Evolutionary conservation across 2,329 filamentous ascomycete genomes (phyloP).

Genomic region (Exophiala oligosperma): DNA sequence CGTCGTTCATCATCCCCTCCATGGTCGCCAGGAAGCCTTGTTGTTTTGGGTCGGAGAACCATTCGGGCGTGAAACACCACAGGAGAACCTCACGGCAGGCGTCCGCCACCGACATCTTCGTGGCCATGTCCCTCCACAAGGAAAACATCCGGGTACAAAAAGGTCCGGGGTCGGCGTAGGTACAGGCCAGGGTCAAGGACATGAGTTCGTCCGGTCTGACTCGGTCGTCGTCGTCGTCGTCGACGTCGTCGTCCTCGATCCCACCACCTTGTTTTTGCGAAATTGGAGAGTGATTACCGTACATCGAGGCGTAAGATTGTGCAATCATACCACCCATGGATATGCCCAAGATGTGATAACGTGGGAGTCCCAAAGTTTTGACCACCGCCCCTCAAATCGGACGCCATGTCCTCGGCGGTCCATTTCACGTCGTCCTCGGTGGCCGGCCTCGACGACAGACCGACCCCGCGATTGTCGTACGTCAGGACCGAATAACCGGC

Average conservation of each 20-base stretch:
- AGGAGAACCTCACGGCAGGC: conserved; percentile 16
- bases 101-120: conserved; percentile 6
- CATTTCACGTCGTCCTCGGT: conserved; percentile 2
- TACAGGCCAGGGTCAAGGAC: conserved; percentile 13
- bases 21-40: neutral
- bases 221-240: neutral
- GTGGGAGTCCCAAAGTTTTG: neutral
- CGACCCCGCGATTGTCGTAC: conserved; percentile 20
- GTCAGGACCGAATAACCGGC: conserved; percentile 17
- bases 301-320: conserved; percentile 10
- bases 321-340: conserved; percentile 22
- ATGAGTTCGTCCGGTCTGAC: conserved; percentile 2
- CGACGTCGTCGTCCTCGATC: neutral
- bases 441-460: conserved; percentile 10
- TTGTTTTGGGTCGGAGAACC: conserved; percentile 2
- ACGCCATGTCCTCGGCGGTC: conserved; percentile 12
- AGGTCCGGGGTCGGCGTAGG: conserved; percentile 15
- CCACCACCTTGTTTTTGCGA: too few relatives aligned
- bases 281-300: neutral
- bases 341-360: conserved; percentile 15
- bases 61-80: conserved; percentile 16
- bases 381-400: conserved; percentile 9
- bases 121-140: conserved; percentile 17
- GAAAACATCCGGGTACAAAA: conserved; percentile 19
- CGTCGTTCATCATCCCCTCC: conserved; percentile 7